phyloP scores from a whole-genome alignment of 768 basidiomycete species.

The Amanita rimosa region DNA sequence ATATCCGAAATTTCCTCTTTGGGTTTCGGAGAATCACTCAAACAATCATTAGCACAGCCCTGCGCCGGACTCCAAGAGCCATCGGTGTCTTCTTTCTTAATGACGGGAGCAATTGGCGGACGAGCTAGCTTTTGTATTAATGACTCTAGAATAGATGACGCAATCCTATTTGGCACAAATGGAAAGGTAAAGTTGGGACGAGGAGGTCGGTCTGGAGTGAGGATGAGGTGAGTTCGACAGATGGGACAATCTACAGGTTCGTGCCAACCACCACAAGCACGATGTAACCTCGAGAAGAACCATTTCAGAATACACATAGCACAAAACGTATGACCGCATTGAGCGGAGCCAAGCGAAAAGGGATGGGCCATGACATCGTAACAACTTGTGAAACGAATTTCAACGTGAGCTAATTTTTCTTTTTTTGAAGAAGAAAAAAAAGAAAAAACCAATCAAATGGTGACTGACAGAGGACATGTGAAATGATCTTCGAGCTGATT shows the following conservation, averaged over 20 bases:
- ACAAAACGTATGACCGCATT: slow-evolving; percentile 63
- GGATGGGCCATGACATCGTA: slow-evolving; percentile 57
- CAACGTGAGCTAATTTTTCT: too few species aligned
- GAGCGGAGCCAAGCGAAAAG: slow-evolving; percentile 38
- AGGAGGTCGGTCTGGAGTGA: slow-evolving; percentile 40
- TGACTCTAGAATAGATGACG: slow-evolving; percentile 39
- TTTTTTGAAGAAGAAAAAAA: too few species aligned
- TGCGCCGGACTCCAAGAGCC: slow-evolving; percentile 23
- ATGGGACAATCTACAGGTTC: slow-evolving; percentile 57
- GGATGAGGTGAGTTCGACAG: slow-evolving; percentile 43
- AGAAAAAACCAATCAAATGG: too few species aligned
- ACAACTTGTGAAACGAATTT: slow-evolving; percentile 34
- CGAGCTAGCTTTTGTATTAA: slow-evolving; percentile 36
- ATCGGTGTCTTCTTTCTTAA: slow-evolving; percentile 32
- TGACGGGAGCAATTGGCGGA: slow-evolving; percentile 21
- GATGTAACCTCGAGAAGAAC: slow-evolving; percentile 59
- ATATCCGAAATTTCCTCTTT: slow-evolving; percentile 23
- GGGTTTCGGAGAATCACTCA: slow-evolving; percentile 18
- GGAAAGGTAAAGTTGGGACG: slow-evolving; percentile 42
- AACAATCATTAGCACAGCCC: slow-evolving; percentile 19
- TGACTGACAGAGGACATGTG: slow-evolving; percentile 48
- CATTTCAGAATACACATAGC: slow-evolving; percentile 55
- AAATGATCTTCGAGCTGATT: slow-evolving; percentile 51
- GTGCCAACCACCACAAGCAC: slow-evolving; percentile 56
- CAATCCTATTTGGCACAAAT: slow-evolving; percentile 51